Evolutionary conservation across 495 filamentous ascomycete genomes (phyloP), one percentile per base, ranked within the genome.

Genomic region (Penicillium malachiteum): DNA sequence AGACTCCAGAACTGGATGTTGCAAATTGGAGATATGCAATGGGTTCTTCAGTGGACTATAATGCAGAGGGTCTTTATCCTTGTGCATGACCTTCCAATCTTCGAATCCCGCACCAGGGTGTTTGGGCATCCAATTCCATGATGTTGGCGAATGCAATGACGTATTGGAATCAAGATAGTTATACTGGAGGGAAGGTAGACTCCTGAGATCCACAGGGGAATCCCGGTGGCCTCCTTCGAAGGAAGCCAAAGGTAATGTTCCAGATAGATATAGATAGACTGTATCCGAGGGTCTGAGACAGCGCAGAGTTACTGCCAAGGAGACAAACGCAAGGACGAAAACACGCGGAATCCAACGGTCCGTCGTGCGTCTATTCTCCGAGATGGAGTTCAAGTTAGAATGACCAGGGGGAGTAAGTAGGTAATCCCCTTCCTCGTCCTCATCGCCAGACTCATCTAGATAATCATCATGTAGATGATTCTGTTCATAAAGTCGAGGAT

Each of bases 11-110:
- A 81, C 55, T 1, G 69, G 65, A 13, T 73, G 55, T 8, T 79
- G 50, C 8, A 79, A 61, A 48, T 81, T 81, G 14, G 75, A 77
- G 18, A 80, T 68, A 41, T 75, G 73, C 44, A 81, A 52, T 1
- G 78, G 77, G 43, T 78, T 76, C 12, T 55, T 55, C 0, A 60
- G 56, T 8, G 73, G 64, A 31, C 66, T 65, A 54, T 81, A 81
- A 56, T 77, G 71, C 1, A 64, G 31, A 5, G 52, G 31, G 2
- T 39, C 35, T 31, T 37, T 49, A 8, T 7, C 47, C 13, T 41
- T 40, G 33, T 11, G 32, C 21, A 31, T 46, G 13, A 12, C 16
- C 48, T 50, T 50, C 48, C 48, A 75, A 50, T 75, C 72, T n/a
- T 59, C 60, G 35, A 75, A 75, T 0, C 72, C 72, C 3, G 58